phyloP scores from a whole-genome alignment of 169 alveolate genomes.

The Cardiosporidium cionae region DNA sequence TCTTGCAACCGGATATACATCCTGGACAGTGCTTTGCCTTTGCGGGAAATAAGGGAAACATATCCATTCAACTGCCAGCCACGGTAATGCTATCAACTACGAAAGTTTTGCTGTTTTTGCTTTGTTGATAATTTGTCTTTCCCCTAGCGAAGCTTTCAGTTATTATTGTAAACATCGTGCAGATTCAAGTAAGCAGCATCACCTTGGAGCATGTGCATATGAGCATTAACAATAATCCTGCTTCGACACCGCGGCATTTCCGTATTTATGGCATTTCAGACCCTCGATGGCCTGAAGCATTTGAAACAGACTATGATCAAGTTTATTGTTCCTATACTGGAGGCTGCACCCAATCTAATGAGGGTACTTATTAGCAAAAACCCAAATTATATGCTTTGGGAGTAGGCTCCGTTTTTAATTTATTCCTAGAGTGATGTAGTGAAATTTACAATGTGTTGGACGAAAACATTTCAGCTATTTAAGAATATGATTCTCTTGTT shows the following conservation, averaged over 20 bases:
- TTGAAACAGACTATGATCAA: no score
- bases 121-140: neutral
- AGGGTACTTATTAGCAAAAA: no score
- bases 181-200: neutral
- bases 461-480: no score
- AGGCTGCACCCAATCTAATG: no score
- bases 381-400: no score
- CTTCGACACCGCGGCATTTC: neutral
- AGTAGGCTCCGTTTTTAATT: no score
- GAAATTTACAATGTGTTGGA: no score
- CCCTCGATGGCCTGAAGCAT: neutral
- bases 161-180: neutral
- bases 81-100: neutral
- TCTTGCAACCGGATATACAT: conserved; percentile 16
- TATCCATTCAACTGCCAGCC: conserved; percentile 13
- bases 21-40: conserved; percentile 32
- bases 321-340: no score
- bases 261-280: neutral
- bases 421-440: no score
- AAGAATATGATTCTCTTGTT: no score
- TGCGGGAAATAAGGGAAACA: conserved; percentile 2
- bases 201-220: neutral
- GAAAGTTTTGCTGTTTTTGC: neutral
- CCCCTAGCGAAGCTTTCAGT: neutral
- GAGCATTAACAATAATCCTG: neutral